Percentiles rank a stretch among this genome's conserved stretches.
Conservation (phyloP, 352 stramenopile species). For the Peronospora tabacina region DNA sequence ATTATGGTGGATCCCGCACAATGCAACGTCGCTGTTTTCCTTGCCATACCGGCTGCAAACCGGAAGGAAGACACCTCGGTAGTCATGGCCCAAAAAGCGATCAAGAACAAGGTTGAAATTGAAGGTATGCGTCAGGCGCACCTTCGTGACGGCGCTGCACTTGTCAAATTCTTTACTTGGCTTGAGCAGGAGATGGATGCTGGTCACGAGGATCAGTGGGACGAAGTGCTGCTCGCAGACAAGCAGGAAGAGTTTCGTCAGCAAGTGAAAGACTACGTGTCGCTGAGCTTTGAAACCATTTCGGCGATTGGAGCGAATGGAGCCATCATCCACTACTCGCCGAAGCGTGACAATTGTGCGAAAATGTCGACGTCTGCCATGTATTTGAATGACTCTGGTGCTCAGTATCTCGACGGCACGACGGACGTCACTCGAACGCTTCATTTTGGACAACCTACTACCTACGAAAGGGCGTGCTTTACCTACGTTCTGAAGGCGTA, state of each 20-base stretch:
- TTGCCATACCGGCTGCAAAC: constrained; percentile 60
- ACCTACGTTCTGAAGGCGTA: constrained; percentile 96
- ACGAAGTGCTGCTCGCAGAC: constrained; percentile 85
- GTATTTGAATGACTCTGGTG: constrained; percentile 98
- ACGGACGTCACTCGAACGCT: constrained; percentile 99
- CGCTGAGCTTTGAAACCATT: constrained; percentile 97
- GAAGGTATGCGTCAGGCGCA: constrained; percentile 92
- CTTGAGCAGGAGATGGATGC: constrained; percentile 69
- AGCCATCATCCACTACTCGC: constrained; percentile 94
- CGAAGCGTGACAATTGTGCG: constrained; percentile 69
- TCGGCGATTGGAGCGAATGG: constrained; percentile 94
- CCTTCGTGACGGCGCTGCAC: constrained; percentile 91
- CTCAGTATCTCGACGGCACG: constrained; percentile 97
- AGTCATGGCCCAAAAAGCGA: constrained; percentile 81
- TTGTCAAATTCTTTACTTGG: constrained; percentile 93
- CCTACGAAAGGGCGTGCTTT: constrained; percentile 92
- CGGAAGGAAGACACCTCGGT: constrained; percentile 72
- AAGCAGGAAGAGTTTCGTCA: constrained; percentile 87
- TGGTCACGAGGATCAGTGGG: constrained; percentile 48
- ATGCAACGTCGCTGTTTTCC: constrained; percentile 80
- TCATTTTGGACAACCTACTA: constrained; percentile 91
- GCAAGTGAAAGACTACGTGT: constrained; percentile 84
- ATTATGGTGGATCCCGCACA: constrained; percentile 74
- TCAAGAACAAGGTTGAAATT: constrained; percentile 94
- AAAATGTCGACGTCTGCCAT: constrained; percentile 89